phyloP scores from a whole-genome alignment of 139 green algal genomes.

The Parachlorella kessleri region DNA sequence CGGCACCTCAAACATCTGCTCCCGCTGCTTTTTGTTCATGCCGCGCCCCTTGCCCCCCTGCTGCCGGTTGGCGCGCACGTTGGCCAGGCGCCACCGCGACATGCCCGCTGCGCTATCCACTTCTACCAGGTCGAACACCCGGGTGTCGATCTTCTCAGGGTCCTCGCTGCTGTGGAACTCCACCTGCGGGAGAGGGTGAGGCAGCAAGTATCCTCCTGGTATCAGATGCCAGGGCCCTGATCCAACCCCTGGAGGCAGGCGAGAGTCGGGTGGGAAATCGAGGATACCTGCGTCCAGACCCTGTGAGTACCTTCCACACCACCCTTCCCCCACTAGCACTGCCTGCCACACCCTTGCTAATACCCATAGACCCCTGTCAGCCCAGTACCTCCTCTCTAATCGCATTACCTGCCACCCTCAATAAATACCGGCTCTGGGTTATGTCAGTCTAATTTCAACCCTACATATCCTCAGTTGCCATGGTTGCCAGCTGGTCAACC shows the following conservation, averaged over 20 bases:
- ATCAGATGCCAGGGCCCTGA: neutral
- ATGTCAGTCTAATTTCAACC: too few relatives aligned
- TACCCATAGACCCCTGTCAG: too few relatives aligned
- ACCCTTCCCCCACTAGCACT: too few relatives aligned
- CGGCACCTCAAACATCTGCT: conserved; percentile 39
- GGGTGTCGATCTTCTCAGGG: conserved; percentile 1
- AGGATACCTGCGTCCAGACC: too few relatives aligned
- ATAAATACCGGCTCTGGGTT: too few relatives aligned
- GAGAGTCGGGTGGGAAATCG: neutral
- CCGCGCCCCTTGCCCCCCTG: conserved; percentile 56
- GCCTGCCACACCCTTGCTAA: too few relatives aligned
- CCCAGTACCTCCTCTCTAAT: too few relatives aligned
- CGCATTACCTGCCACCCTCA: too few relatives aligned
- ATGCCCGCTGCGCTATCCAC: conserved; percentile 37
- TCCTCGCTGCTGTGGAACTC: neutral
- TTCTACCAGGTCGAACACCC: conserved; percentile 41
- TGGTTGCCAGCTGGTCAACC: too few relatives aligned
- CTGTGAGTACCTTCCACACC: too few relatives aligned
- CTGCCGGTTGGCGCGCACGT: conserved; percentile 64
- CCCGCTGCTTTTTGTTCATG: conserved; percentile 59
- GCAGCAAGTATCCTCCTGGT: neutral
- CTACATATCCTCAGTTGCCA: too few relatives aligned
- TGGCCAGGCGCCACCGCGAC: conserved; percentile 60
- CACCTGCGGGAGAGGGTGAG: neutral
- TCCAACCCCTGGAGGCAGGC: too few relatives aligned